Evolutionary conservation across 441 rosid genomes (phyloP), one percentile per base, ranked within the genome.

Genomic region (Metrosideros polymorpha): DNA sequence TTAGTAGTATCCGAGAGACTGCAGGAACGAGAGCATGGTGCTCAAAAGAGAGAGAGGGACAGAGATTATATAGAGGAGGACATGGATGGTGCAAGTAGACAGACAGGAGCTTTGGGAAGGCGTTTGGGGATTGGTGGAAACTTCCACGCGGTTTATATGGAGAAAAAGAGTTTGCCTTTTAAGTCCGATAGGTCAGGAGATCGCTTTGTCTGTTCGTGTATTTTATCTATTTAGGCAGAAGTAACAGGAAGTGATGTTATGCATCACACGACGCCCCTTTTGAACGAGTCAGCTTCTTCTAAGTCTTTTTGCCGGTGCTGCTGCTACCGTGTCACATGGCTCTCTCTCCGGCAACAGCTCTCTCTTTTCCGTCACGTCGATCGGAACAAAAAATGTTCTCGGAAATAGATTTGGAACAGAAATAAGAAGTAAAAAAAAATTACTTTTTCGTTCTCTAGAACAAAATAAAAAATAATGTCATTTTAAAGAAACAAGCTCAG

Each of bases 81-180:
- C 27, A 6, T 3, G 45, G 39, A n/a, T 89, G 91, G 91, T 93
- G 96, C 90, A 94, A 92, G 85, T 85, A 90, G 88, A 66, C 85
- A 90, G 88, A 66, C 85, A 89, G 96, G 93, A 92, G 91, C 84
- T 85, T 63, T 42, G 53, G 88, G 59, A 25, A 85, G 85, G 3
- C 12, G 43, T 25, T 54, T 4, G 27, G 59, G 29, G 32, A 27
- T 89, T 54, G 83, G 87, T 84, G 91, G 85, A 83, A 83, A 82
- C 90, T 89, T 90, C 90, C 61, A 95, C 98, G 95, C 97, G 98
- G 85, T 66, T 95, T 93, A 84, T 45, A 17, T 22, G 42, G n/a
- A 47, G 88, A 66, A 66, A 66, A 42, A 24, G 79, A 2, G 43
- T 47, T 19, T 0, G n/a, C n/a, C 14, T 15, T 35, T 35, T 5